Base-by-base conservation (phyloP, 768 basidiomycete genomes). In the Russula foetens region DNA sequence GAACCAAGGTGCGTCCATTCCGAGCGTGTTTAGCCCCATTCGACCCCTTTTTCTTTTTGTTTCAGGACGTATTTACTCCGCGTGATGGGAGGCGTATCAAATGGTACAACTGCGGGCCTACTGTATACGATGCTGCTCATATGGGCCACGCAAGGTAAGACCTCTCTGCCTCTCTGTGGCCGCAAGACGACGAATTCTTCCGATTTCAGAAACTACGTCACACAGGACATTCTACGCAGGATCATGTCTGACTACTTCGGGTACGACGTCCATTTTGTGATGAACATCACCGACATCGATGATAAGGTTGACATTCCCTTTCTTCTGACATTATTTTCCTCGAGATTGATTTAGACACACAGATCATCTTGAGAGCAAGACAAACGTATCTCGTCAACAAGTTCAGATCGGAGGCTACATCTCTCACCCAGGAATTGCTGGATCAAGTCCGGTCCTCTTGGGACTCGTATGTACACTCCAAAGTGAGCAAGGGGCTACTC, bases 81-180 rank as follows among this genome's bases (percentile, higher is more conserved):
- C 77, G 70, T 53, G 75, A 82, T 63, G 87, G 86, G 0, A 80
- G 82, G 1, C 82, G 82, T 65, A 84, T 96, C n/a, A 94, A 95
- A 68, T 98, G 95, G 95, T 98, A 99, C 71, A 98, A 97, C 72
- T 99, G 97, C 69, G 96, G 97, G 11, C 96, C 97, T 19, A 99
- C 97, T 0, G 97, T 99, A 9, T 99, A 99, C 72, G 97, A 99
- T 77, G 85, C 93, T 14, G 89, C 92, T 44, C 97, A 99, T 72
- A 93, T 99, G 91, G 97, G 97, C 7, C 97, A 99, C 76, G 97
- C 97, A 7, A 84, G 95, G 93, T 96, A 70, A 23, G 43, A 43
- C 26, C 24, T 24, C 17, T 12, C 2, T n/a, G 38, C 45, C 23
- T 41, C n/a, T 26, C 28, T 21, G 39, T 23, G 31, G 24, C 11